A percentile compares a stretch with the other conserved stretches of the same genome.
Conservation (phyloP, 2,329 filamentous ascomycete species). For the Colletotrichum graminicola region DNA sequence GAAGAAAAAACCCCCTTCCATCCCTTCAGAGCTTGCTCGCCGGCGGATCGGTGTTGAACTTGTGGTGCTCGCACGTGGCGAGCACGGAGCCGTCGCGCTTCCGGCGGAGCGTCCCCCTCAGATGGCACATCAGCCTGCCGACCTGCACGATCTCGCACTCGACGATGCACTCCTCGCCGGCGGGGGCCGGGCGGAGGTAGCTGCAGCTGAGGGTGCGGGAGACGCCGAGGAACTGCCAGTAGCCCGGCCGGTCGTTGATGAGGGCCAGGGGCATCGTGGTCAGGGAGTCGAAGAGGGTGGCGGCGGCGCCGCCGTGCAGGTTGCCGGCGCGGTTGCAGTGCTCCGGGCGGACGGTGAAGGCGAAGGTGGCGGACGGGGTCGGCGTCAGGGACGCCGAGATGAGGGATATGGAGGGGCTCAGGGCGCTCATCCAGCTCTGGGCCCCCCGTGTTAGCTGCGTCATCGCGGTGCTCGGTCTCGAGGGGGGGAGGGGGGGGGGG, state of each 20-base stretch:
- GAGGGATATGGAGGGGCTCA: conserved; percentile 58
- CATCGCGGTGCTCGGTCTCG: not conserved
- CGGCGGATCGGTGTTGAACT: conserved; percentile 69
- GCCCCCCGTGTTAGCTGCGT: conserved; percentile 1
- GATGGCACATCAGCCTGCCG: conserved; percentile 65
- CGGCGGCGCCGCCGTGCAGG: conserved; percentile 72
- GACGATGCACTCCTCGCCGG: conserved; percentile 64
- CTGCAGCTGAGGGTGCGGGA: conserved; percentile 75
- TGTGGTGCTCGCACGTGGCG: conserved; percentile 73
- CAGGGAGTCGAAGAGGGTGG: conserved; percentile 76
- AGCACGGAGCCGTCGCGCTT: conserved; percentile 65
- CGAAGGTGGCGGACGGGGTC: conserved; percentile 58
- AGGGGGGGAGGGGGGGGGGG: not conserved
- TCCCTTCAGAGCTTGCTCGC: conserved; percentile 47
- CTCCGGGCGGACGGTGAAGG: conserved; percentile 61
- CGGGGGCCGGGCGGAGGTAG: conserved; percentile 72
- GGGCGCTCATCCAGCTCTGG: conserved; percentile 60
- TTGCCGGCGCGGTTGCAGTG: conserved; percentile 68
- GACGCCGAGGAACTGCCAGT: conserved; percentile 73
- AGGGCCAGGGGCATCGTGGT: conserved; percentile 71
- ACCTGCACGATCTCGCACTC: conserved; percentile 69
- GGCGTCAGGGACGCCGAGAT: conserved; percentile 52
- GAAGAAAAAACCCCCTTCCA: not conserved
- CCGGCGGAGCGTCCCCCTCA: conserved; percentile 67
- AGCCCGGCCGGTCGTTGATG: conserved; percentile 65